Percentiles rank a stretch among this genome's conserved stretches.
phyloP scores from a whole-genome alignment of 2,329 filamentous ascomycete species.

The Rhinocladiella similis region DNA sequence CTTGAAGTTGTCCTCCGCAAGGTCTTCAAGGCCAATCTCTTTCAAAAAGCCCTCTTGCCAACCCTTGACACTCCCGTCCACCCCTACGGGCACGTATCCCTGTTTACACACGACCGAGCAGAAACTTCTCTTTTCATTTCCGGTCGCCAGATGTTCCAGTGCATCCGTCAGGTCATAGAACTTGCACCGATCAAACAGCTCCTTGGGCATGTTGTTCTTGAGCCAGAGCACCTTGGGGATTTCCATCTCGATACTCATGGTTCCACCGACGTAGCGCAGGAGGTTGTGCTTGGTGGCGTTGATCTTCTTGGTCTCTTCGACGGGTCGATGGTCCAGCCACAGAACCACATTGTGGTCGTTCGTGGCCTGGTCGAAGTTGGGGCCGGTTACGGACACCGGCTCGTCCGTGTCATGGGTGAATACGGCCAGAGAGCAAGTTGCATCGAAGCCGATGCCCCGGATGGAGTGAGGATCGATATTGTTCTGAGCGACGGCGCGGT shows the following conservation, averaged over 20 bases:
- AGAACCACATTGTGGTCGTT: constrained; percentile 93
- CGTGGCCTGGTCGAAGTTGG: constrained; percentile 75
- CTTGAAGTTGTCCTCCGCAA: constrained; percentile 84
- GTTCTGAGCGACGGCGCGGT: constrained; percentile 77
- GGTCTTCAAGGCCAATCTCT: constrained; percentile 80
- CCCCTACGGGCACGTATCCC: constrained; percentile 92
- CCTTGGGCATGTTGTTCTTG: constrained; percentile 95
- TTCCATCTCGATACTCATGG: constrained; percentile 99
- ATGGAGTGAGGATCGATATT: constrained; percentile 74
- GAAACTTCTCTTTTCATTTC: constrained; percentile 86
- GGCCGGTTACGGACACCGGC: constrained; percentile 85
- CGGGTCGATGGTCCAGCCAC: constrained; percentile 93
- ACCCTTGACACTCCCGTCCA: constrained; percentile 94
- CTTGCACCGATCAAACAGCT: constrained; percentile 88
- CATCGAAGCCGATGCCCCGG: constrained; percentile 93
- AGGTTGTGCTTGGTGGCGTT: constrained; percentile 91
- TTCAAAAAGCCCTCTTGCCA: constrained; percentile 96
- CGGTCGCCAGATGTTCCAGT: constrained; percentile 90
- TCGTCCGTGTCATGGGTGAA: constrained; percentile 88
- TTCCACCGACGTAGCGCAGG: constrained; percentile 92
- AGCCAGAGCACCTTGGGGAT: constrained; percentile 98
- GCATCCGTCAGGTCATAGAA: constrained; percentile 96
- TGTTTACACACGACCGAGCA: constrained; percentile 98
- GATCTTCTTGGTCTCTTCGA: constrained; percentile 88
- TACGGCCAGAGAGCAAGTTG: constrained; percentile 94